Evolutionary conservation across 352 stramenopile genomes (phyloP).

Genomic region (Phytophthora hibernalis): DNA sequence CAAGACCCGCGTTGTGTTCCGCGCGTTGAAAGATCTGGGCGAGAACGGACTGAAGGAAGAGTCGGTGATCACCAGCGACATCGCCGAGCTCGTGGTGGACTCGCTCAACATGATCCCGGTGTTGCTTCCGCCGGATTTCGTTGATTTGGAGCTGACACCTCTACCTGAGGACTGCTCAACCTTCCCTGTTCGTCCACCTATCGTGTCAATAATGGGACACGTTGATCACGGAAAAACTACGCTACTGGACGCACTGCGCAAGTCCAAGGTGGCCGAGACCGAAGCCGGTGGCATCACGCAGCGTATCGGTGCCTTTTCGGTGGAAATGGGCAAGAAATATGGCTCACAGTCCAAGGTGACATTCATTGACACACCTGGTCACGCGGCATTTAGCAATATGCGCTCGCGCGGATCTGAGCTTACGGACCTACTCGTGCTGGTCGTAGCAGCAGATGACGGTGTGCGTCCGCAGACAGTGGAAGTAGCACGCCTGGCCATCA

Average conservation of each 20-base stretch:
- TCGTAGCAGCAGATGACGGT: slow-evolving; percentile 98
- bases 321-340: slow-evolving; percentile 91
- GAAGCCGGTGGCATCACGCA: slow-evolving; percentile 99
- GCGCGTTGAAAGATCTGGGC: slow-evolving; percentile 67
- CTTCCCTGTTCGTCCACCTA: slow-evolving; percentile 83
- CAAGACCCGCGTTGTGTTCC: slow-evolving; percentile 75
- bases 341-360: slow-evolving; percentile 80
- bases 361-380: slow-evolving; percentile 99
- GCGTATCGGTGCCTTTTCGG: slow-evolving; percentile 97
- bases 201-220: slow-evolving; percentile 99
- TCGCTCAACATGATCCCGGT: slow-evolving; percentile 89
- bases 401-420: slow-evolving; percentile 95
- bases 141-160: slow-evolving; percentile 75
- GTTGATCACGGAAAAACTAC: slow-evolving; percentile 99
- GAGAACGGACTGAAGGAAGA: slow-evolving; percentile 76
- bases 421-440: slow-evolving; percentile 98
- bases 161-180: slow-evolving; percentile 69
- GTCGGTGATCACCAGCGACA: slow-evolving; percentile 73
- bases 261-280: slow-evolving; percentile 91
- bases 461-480: slow-evolving; percentile 98
- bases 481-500: slow-evolving; percentile 93
- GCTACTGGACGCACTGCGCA: slow-evolving; percentile 95
- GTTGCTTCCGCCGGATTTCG: slow-evolving; percentile 81
- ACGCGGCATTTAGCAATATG: slow-evolving; percentile 99
- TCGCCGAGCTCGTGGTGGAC: slow-evolving; percentile 85